Percentiles rank a stretch among this genome's conserved stretches.
These are phyloP conservation scores for Sisymbrium altissimum DNA, from an alignment of 345 rosid species.

Conservation along the genomic window DNA sequence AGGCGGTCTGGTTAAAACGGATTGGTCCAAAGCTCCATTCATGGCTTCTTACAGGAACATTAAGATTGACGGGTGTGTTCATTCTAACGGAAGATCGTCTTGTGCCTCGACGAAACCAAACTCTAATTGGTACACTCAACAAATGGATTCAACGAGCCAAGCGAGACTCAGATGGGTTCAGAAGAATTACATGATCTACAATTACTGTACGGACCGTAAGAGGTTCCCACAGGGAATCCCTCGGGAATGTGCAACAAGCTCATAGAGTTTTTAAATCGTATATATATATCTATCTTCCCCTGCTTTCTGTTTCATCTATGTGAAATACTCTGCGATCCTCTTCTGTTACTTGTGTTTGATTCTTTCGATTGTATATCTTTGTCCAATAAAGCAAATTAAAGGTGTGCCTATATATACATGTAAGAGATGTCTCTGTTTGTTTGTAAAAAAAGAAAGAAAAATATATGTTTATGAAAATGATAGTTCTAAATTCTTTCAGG, in stretches of 20 bases:
- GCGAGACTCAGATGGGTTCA: slow-evolving; percentile 51
- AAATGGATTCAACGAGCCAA: slow-evolving; percentile 40
- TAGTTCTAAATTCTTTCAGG: not conserved
- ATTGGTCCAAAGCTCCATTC: slow-evolving; percentile 53
- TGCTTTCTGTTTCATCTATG: not conserved
- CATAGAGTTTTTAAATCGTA: not conserved
- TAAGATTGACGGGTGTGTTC: slow-evolving; percentile 34
- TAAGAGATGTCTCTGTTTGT: slow-evolving; percentile 9
- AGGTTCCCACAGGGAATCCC: slow-evolving; percentile 42
- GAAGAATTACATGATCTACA: slow-evolving; percentile 43
- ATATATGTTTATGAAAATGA: slow-evolving; percentile 16
- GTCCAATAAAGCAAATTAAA: slow-evolving; percentile 10
- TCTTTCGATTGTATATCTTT: slow-evolving; percentile 21
- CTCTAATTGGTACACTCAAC: slow-evolving; percentile 41
- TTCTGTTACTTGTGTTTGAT: not conserved
- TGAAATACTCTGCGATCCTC: slow-evolving; percentile 22
- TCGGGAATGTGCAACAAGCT: slow-evolving; percentile 26
- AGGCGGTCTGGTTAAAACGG: slow-evolving; percentile 58
- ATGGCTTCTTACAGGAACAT: slow-evolving; percentile 40
- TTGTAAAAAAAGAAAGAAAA: slow-evolving; percentile 1
- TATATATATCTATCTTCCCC: slow-evolving; percentile 7
- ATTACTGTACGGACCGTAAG: slow-evolving; percentile 39
- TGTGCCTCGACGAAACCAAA: slow-evolving; percentile 31
- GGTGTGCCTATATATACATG: not conserved
- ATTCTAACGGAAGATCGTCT: slow-evolving; percentile 30